Base-by-base conservation (phyloP, 2,329 filamentous ascomycete species). In the Monosporascus sp. region DNA sequence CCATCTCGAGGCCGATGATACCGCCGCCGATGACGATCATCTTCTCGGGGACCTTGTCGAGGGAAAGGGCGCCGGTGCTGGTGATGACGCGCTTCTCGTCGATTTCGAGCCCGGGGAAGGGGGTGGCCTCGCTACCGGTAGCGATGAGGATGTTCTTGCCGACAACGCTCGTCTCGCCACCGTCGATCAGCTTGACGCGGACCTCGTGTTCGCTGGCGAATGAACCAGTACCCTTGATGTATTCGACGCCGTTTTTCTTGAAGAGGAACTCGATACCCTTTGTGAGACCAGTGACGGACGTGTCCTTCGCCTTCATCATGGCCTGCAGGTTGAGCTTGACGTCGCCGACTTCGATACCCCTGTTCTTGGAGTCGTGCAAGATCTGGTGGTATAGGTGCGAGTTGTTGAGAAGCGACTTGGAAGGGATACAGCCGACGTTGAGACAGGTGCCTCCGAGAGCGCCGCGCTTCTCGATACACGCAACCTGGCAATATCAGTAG, bases 161-260 rank as follows among this genome's bases (percentile, higher is more conserved):
- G 63, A 84, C 81, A 56, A 97, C 76, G 61, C 82, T 89, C 59
- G 89, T 87, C 81, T 97, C 92, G 69, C 93, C 92, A 65, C 94
- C 94, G 20, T 97, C 93, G 65, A 88, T 84, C 58, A 97, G 84
- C 68, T 88, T 87, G 65, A 99, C 90, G 75, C 91, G 92, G 74
- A 99, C 77, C 66, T 94, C 93, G 77, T 97, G 85, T 75, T 95
- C 89, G 72, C 89, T 89, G 66, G 87, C 81, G 70, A 97, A 96
- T 47, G 89, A 81, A 63, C 88, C 93, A 50, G 90, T 85, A 64
- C 94, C 94, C 80, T 97, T 97, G 78, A 97, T 82, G 75, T 97
- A 99, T 72, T 97, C 91, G 62, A 97, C 94, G 60, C 91, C 90
- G 78, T 99, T 99, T 84, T 99, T 97, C 86, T 97, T 97, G 77